These are phyloP conservation scores for Penicillium sp. DNA, from an alignment of 2,329 filamentous ascomycete genomes.

Conservation along the genomic window DNA sequence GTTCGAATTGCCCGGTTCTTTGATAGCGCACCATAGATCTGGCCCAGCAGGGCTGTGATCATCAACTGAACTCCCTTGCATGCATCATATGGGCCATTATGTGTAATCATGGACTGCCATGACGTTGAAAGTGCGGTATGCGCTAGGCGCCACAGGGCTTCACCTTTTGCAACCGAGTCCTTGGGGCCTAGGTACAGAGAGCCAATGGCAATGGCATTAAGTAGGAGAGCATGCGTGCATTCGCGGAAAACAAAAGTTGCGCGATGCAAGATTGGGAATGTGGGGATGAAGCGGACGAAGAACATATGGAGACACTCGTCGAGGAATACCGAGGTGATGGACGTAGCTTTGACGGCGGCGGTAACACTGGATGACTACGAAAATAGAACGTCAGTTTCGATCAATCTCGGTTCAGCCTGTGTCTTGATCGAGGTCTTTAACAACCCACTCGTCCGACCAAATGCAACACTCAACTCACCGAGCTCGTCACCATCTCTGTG, in stretches of 20 bases:
- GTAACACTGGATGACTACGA: slow-evolving; percentile 43
- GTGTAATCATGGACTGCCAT: slow-evolving; percentile 47
- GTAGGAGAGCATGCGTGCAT: slow-evolving; percentile 43
- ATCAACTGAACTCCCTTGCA: slow-evolving; percentile 47
- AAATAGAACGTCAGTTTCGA: not conserved
- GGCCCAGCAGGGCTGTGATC: slow-evolving; percentile 43
- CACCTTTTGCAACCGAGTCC: slow-evolving; percentile 44
- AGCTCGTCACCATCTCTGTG: slow-evolving; percentile 44
- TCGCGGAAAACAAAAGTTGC: slow-evolving; percentile 47
- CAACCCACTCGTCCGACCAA: too few species aligned
- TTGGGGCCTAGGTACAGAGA: slow-evolving; percentile 47
- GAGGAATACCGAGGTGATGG: slow-evolving; percentile 46
- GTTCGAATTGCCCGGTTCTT: slow-evolving; percentile 44
- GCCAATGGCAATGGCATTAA: slow-evolving; percentile 48
- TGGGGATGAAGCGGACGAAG: slow-evolving; percentile 47
- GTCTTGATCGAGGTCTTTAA: too few species aligned
- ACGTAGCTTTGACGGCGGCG: slow-evolving; percentile 44
- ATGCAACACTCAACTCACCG: slow-evolving; percentile 30
- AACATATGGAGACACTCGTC: slow-evolving; percentile 50
- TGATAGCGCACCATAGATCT: slow-evolving; percentile 45
- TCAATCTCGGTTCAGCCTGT: not conserved
- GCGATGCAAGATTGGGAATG: slow-evolving; percentile 46
- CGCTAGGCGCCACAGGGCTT: slow-evolving; percentile 45
- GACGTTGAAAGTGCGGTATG: slow-evolving; percentile 47
- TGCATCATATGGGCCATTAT: slow-evolving; percentile 42